Percentiles rank a stretch among this genome's conserved stretches.
Evolutionary conservation across 2,329 filamentous ascomycete species (phyloP).

Genomic region (Pseudogymnoascus sp.): DNA sequence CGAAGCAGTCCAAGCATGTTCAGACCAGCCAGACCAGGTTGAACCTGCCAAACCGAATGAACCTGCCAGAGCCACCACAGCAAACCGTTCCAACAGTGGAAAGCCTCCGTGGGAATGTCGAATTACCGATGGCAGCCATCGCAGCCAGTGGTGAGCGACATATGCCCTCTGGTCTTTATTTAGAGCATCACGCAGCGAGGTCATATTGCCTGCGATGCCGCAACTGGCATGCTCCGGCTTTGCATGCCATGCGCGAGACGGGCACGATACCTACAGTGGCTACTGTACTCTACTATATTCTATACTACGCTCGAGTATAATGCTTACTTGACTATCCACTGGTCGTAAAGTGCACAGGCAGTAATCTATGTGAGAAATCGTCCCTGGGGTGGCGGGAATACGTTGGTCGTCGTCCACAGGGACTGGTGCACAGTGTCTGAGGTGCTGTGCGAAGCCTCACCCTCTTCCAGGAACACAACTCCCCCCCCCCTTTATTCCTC

Average conservation of each 20-base stretch:
- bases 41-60: neutral
- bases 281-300: neutral
- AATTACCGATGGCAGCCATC: neutral
- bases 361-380: conserved; percentile 3
- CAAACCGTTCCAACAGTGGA: neutral
- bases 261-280: neutral
- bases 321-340: neutral
- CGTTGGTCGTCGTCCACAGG: neutral
- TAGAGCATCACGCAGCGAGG: neutral
- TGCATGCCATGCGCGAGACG: neutral
- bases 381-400: neutral
- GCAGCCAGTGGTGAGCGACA: neutral
- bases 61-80: neutral
- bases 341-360: neutral
- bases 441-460: neutral
- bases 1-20: neutral
- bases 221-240: neutral
- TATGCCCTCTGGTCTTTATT: conserved; percentile 1
- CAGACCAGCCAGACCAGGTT: neutral
- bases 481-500: neutral
- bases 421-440: neutral
- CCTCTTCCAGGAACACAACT: neutral
- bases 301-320: neutral
- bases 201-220: neutral
- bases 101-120: neutral